Percentiles rank a stretch among this genome's conserved stretches.
phyloP scores from a whole-genome alignment of 176 grass and related monocot genomes.

The Carex pumila region DNA sequence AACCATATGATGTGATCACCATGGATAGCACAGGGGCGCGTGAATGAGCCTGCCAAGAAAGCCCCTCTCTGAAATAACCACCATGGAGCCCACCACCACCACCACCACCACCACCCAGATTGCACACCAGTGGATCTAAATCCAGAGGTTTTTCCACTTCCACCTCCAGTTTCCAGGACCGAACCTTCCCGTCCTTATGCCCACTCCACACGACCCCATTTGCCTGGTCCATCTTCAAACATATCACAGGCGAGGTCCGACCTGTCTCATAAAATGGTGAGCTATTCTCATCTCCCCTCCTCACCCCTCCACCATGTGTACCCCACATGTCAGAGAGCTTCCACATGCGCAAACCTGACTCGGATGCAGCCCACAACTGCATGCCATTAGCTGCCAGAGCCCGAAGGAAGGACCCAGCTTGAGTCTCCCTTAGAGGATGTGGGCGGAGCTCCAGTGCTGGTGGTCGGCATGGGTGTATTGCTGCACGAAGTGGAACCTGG shows the following conservation, averaged over 20 bases:
- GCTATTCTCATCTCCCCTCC: constrained; percentile 83
- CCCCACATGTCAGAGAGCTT: constrained; percentile 34
- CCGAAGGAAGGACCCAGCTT: constrained; percentile 69
- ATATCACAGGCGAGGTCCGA: constrained; percentile 58
- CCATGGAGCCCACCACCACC: constrained; percentile 22
- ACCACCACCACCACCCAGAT: constrained; percentile 17
- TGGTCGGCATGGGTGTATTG: constrained; percentile 77
- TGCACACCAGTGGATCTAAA: not conserved
- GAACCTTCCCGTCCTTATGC: constrained; percentile 85
- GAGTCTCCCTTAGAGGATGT: constrained; percentile 81
- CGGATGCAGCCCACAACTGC: constrained; percentile 62
- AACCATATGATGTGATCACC: constrained; percentile 71
- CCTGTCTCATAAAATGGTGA: constrained; percentile 77
- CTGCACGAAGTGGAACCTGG: constrained; percentile 59
- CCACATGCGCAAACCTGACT: constrained; percentile 77
- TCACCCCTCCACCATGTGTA: constrained; percentile 20
- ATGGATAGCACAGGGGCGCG: constrained; percentile 84
- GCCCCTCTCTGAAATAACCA: constrained; percentile 57
- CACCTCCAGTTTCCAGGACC: constrained; percentile 75
- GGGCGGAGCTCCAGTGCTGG: constrained; percentile 68
- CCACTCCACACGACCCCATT: constrained; percentile 75
- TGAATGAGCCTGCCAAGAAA: constrained; percentile 84
- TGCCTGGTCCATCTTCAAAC: constrained; percentile 61
- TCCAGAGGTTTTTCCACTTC: constrained; percentile 13
- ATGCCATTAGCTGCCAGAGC: constrained; percentile 33